Conservation (phyloP, 176 grass and related monocot genomes). For the Puccinellia tenuiflora region DNA sequence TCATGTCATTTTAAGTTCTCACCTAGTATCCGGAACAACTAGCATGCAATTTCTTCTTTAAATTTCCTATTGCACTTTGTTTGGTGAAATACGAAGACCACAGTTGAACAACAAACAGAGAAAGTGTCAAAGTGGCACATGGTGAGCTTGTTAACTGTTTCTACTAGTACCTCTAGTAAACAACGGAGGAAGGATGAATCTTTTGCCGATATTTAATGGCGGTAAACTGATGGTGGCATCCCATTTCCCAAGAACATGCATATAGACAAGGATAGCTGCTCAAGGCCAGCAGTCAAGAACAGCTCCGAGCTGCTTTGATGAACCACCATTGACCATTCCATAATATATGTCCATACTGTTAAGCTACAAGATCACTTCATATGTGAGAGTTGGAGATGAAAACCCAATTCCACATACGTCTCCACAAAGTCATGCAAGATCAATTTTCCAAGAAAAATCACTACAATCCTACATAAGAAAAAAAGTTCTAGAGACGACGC, state of each 20-base stretch:
- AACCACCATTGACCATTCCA: background rate
- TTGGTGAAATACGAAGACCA: background rate
- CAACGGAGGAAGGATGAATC: background rate
- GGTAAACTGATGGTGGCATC: background rate
- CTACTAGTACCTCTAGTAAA: background rate
- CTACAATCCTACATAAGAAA: background rate
- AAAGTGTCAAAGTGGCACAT: background rate
- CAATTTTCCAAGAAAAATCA: background rate
- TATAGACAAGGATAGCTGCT: background rate
- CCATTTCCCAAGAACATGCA: slow-evolving; percentile 3
- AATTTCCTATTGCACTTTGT: background rate
- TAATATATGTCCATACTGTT: background rate
- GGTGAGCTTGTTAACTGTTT: background rate
- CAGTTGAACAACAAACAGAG: background rate
- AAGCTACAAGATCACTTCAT: background rate
- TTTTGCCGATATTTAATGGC: background rate
- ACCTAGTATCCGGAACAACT: background rate
- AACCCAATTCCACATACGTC: background rate
- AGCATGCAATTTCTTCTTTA: background rate
- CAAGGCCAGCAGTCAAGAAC: background rate
- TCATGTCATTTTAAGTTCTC: background rate
- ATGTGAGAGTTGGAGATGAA: background rate
- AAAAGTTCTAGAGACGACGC: background rate
- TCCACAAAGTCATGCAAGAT: slow-evolving; percentile 13
- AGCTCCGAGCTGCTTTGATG: background rate